Base-by-base conservation (phyloP, 352 stramenopile genomes). In the Halophytophthora polymorphica region DNA sequence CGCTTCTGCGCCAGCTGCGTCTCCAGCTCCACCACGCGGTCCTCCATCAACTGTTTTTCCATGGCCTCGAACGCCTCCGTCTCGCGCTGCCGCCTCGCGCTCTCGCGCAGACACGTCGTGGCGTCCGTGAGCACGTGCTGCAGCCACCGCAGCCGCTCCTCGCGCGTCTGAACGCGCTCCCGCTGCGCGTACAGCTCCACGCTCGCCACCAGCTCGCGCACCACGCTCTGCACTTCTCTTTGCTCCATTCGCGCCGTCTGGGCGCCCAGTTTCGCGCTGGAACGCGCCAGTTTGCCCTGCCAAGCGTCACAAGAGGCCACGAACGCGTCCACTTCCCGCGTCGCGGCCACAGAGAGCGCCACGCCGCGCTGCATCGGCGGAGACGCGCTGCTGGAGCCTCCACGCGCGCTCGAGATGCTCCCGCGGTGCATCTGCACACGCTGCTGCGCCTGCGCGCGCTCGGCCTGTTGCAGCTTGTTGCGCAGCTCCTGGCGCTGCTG, bases 21-120 rank as follows among this genome's bases (percentile, higher is more conserved):
- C 53, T 83, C 73, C 25, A 86, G 44, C 42, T 86, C 73, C 12
- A 66, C 49, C 14, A 88, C 65, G 29, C 73, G 64, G 35, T 86
- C 71, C 28, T 79, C 59, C 25, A 77, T 55, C 11, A 88, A 51
- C 14, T 71, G 62, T 19, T 66, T 71, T 56, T 88, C 77, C 18
- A 84, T 62, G 5, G 62, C 55, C 38, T 73, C 69, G 45, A 86
- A 84, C 25, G 38, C 44, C 13, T 84, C 71, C 0, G 49, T 52
- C 6, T 72, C 70, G 2, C 61, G 50, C 15, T 43, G 53, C 12
- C 66, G 23, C 17, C 38, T 43, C 19, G 41, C 5, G 5, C 60
- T 37, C 25, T 61, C 36, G 11, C 51, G 13, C 2, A 68, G n/a
- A 21, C 67, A 65, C 6, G 19, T 42, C 1, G 15, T 21, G 14